These are phyloP conservation scores for Sporothrix brunneoviolacea DNA, from an alignment of 2,329 filamentous ascomycete genomes.

Conservation along the genomic window DNA sequence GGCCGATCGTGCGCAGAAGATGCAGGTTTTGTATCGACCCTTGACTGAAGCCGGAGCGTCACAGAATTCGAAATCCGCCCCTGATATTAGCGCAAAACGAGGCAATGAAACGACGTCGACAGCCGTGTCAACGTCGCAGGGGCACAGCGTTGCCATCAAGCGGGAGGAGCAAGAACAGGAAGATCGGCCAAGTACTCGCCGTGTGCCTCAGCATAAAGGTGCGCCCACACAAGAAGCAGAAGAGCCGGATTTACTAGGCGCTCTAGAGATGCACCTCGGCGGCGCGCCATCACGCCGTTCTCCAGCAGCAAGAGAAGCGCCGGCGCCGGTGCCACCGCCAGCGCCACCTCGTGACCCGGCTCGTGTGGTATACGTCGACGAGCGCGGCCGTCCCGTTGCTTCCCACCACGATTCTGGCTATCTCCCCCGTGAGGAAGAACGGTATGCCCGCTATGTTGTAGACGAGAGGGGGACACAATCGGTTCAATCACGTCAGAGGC, in stretches of 20 bases:
- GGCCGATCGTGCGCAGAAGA: too few species aligned
- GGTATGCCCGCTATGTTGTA: background rate
- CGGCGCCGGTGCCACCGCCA: too few species aligned
- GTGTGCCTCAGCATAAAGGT: too few species aligned
- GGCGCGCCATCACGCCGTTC: constrained; percentile 3
- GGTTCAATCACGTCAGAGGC: too few species aligned
- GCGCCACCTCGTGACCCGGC: background rate
- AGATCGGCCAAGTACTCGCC: background rate
- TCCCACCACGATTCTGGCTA: background rate
- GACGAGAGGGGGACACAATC: background rate
- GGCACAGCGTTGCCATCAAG: background rate
- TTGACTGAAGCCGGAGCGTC: too few species aligned
- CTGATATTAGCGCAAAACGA: too few species aligned
- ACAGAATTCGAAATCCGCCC: too few species aligned
- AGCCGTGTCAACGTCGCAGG: too few species aligned
- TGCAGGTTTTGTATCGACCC: background rate
- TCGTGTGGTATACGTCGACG: constrained; percentile 13
- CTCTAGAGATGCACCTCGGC: constrained; percentile 23
- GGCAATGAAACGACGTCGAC: too few species aligned
- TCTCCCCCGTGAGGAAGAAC: too few species aligned
- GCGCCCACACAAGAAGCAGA: background rate
- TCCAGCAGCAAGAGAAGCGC: background rate
- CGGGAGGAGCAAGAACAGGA: background rate
- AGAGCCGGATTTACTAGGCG: constrained; percentile 19
- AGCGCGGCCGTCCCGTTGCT: constrained; percentile 9